A percentile compares a stretch with the other conserved stretches of the same genome.
phyloP scores from a whole-genome alignment of 1,284 basidiomycete genomes.

The Stereum hirsutum region DNA sequence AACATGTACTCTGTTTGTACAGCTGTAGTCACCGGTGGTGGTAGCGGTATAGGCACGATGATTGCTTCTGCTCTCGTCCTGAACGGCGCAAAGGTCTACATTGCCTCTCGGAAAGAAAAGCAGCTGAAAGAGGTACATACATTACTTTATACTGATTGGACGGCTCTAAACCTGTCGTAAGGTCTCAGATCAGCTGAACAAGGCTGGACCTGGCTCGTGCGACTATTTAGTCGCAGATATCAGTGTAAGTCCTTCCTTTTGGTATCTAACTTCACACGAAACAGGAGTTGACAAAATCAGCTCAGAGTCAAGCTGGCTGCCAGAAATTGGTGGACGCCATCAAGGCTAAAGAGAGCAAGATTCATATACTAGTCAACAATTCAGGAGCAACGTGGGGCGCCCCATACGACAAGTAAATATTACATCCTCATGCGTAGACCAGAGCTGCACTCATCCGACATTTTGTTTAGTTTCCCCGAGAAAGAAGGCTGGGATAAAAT shows the following conservation, averaged over 20 bases:
- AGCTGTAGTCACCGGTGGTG: slow-evolving; percentile 78
- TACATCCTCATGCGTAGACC: not conserved
- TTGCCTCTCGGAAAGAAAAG: slow-evolving; percentile 75
- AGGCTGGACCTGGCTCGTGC: slow-evolving; percentile 47
- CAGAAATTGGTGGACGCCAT: slow-evolving; percentile 64
- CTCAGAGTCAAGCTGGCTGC: slow-evolving; percentile 74
- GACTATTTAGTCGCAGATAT: slow-evolving; percentile 71
- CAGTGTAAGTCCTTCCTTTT: slow-evolving; percentile 36
- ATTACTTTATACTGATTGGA: slow-evolving; percentile 4
- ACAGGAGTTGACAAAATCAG: no score
- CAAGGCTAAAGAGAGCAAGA: slow-evolving; percentile 56
- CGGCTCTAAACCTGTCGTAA: slow-evolving; percentile 17
- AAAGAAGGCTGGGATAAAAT: slow-evolving; percentile 81
- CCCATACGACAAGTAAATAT: slow-evolving; percentile 41
- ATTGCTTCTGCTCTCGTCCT: slow-evolving; percentile 74
- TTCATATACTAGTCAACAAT: slow-evolving; percentile 79
- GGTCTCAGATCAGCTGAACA: slow-evolving; percentile 53
- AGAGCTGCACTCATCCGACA: not conserved
- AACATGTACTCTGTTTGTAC: not conserved
- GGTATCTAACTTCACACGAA: not conserved
- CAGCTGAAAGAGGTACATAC: slow-evolving; percentile 62
- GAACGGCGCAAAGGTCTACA: slow-evolving; percentile 81
- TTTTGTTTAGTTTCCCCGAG: slow-evolving; percentile 46
- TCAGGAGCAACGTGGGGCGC: slow-evolving; percentile 79
- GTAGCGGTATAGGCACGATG: slow-evolving; percentile 73